Conservation (phyloP, 164 flowering plant species). For the Cinnamomum micranthum region DNA sequence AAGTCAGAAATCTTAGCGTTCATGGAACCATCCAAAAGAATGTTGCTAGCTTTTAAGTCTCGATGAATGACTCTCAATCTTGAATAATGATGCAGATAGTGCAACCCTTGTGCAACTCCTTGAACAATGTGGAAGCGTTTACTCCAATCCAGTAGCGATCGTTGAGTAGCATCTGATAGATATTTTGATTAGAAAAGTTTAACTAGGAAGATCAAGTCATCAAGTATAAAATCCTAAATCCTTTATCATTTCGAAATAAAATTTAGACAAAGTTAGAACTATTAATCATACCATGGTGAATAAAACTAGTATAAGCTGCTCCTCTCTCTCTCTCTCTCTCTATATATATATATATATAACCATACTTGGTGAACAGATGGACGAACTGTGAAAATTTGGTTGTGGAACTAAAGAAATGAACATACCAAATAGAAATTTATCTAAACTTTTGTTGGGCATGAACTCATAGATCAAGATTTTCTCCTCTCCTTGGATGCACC, state of each 20-base stretch:
- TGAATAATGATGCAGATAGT: constrained; percentile 78
- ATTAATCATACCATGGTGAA: background rate
- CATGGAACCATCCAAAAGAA: constrained; percentile 68
- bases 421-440: constrained; percentile 22
- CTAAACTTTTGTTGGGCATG: constrained; percentile 35
- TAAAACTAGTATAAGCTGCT: too few relatives aligned
- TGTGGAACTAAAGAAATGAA: background rate
- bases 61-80: constrained; percentile 72
- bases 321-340: too few relatives aligned
- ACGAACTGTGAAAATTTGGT: background rate
- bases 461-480: constrained; percentile 41
- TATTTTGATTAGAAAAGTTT: background rate
- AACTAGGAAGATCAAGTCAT: background rate
- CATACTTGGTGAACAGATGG: background rate
- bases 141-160: constrained; percentile 49
- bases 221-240: too few relatives aligned
- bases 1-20: constrained; percentile 83
- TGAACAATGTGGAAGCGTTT: constrained; percentile 52
- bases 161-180: constrained; percentile 35
- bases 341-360: too few relatives aligned
- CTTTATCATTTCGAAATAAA: background rate
- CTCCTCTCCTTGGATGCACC: constrained; percentile 30
- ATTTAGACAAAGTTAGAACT: background rate
- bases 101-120: constrained; percentile 79
- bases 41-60: constrained; percentile 75